Evolutionary conservation across 2,329 filamentous ascomycete genomes (phyloP), one percentile per base, ranked within the genome.

Genomic region (Nigrospora oryzae): DNA sequence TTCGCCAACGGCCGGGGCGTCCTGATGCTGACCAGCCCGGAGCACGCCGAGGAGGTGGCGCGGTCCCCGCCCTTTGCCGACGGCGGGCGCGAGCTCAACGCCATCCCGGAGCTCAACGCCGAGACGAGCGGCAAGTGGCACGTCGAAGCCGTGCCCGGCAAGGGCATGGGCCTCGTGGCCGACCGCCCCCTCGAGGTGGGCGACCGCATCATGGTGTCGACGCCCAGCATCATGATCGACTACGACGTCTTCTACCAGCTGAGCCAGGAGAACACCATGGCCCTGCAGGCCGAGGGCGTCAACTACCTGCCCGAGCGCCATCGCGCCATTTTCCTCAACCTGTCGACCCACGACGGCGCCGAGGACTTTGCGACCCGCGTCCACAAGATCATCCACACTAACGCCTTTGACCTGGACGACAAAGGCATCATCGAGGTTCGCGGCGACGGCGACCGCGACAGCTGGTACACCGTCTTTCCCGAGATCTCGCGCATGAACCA

Each of bases 401-500:
- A 68, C 47, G 58, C 62, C 11, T 68, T 68, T 38, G 65, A 68
- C 41, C 62, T 68, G 30, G 59, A 62, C 33, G 46, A 58, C 11
- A 49, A 48, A 17, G 58, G 55, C n/a, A 55, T 60, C n/a, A 37
- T 46, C 30, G n/a, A 40, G 8, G 38, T 45, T 41, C 55, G 55
- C 17, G 46, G 55, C 31, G 49, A 63, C 32, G 55, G 55, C 23
- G 41, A 46, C n/a, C 37, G 39, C 12, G 37, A 44, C 36, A 45
- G 33, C 14, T 63, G 65, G 44, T 66, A 62, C 46, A 58, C 60
- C 43, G 58, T 67, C n/a, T 69, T 68, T 43, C 62, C 66, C 6
- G 59, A 64, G 44, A 63, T 68, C 46, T 66, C 68, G 17, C 58
- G 66, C 28, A 55, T 69, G 50, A 71, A 71, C 55, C 68, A 71